phyloP scores from a whole-genome alignment of 768 basidiomycete genomes.

The Termitomyces titanicus region DNA sequence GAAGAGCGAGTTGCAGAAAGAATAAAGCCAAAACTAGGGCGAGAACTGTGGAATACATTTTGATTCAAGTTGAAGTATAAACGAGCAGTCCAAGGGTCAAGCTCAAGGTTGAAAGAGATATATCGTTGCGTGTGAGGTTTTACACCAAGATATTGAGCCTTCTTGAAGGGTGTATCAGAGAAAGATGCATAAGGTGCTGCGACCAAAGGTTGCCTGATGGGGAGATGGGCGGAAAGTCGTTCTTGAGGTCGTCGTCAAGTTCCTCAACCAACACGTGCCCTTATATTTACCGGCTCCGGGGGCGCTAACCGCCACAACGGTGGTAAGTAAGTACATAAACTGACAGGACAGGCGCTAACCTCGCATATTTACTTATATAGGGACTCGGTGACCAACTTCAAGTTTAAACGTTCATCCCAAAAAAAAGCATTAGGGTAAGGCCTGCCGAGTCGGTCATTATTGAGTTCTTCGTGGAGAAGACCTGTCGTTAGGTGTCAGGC shows the following conservation, averaged over 20 bases:
- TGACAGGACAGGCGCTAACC: too few relatives aligned
- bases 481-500: too few relatives aligned
- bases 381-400: too few relatives aligned
- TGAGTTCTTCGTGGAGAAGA: too few relatives aligned
- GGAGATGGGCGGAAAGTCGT: not conserved
- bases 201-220: not conserved
- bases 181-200: slow-evolving; percentile 3
- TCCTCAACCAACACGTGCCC: not conserved
- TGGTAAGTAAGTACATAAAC: too few relatives aligned
- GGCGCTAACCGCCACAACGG: too few relatives aligned
- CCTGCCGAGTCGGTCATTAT: too few relatives aligned
- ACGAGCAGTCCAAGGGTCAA: not conserved
- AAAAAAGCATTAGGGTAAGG: too few relatives aligned
- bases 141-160: not conserved
- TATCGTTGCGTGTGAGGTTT: slow-evolving; percentile 4
- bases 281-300: too few relatives aligned
- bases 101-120: slow-evolving; percentile 9
- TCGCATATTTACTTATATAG: too few relatives aligned
- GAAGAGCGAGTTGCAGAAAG: slow-evolving; percentile 20
- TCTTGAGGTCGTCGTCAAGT: not conserved
- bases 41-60: slow-evolving; percentile 13
- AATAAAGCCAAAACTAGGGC: slow-evolving; percentile 19
- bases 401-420: too few relatives aligned
- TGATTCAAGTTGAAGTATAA: not conserved
- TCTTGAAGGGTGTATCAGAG: not conserved